Evolutionary conservation across 139 green algal genomes (phyloP), one percentile per base, ranked within the genome.

Genomic region (Nannochloris sp.): DNA sequence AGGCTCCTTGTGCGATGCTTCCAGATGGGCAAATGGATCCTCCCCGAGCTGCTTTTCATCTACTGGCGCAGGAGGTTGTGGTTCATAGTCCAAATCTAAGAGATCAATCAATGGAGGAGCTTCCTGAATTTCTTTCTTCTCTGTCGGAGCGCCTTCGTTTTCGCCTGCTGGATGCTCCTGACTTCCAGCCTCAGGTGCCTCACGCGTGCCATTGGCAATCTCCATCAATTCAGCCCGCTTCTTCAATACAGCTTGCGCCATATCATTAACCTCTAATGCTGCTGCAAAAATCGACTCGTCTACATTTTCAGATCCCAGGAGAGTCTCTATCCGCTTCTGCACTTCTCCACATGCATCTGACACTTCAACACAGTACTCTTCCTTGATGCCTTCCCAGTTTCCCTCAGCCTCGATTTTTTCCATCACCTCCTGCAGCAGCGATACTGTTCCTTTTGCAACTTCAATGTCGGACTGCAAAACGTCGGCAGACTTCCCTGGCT

Each of bases 261-360:
- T 31, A 29, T 76, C 59, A 46, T 71, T 66, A 2, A 76, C 31
- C 30, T 71, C 53, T 36, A 72, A 29, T 13, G 65, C 56, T 23
- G 37, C 6, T 9, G 20, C 40, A 14, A 72, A 28, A 11, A 72
- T 14, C 6, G 36, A 11, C 23, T 72, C 65, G 20, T 72, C 65
- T 26, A n/a, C 46, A 23, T 55, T 37, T 14, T 36, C 36, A 40
- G 36, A 40, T 55, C 16, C 40, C 5, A 66, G 29, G 20, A 72
- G 53, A 10, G 13, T 13, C 13, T 40, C 49, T 13, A 72, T n/a
- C 20, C 40, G 36, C 10, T 45, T 28, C 40, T 72, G 36, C 36
- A 72, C 49, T 36, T 53, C 55, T 26, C 33, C 30, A 12, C 29
- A 61, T 30, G 17, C 16, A 23, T 36, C n/a, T 58, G 26, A 33